Base-by-base conservation (phyloP, 1,284 basidiomycete species). In the Dichomitus squalens region DNA sequence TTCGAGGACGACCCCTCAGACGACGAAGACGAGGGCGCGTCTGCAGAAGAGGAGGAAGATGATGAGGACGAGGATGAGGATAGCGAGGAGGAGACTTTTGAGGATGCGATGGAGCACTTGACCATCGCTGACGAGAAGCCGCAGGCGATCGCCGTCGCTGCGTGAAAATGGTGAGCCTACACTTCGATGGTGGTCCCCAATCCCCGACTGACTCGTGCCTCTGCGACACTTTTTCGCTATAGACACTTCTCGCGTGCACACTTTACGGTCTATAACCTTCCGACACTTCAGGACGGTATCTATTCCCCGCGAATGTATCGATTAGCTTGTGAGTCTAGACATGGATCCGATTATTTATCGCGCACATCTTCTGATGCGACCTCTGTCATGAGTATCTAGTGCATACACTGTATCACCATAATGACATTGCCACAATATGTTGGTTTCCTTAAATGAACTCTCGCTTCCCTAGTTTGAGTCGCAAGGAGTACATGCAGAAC, bases 91-190 rank as follows among this genome's bases (percentile, higher is more conserved):
- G 78, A 82, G 48, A 56, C 71, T 7, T 86, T 90, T 58, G 81
- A 83, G 65, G 85, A 88, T 65, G 87, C 87, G 20, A 65, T 90
- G 69, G 85, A 89, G 66, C 80, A 82, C 64, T 75, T 90, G 53
- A 76, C 75, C 50, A 74, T 89, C 65, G 69, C 73, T 27, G 74
- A 75, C 21, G 66, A 70, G 55, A 64, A 65, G 63, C 65, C 70
- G 9, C 61, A 51, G 21, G 53, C 65, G 5, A 57, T 72, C 35
- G 64, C 68, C 5, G 66, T 61, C 2, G 59, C 61, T 11, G 71
- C 71, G 31, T 73, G 54, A 70, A 43, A 44, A 29, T 21, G 21
- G 60, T 62, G 52, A 57, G 60, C 18, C n/a, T 18, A 11, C 29
- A 21, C 9, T 11, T 33, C 29, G 2, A 14, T 11, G 8, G 3